phyloP scores from a whole-genome alignment of 1,284 basidiomycete genomes.

The Naganishia sp. region DNA sequence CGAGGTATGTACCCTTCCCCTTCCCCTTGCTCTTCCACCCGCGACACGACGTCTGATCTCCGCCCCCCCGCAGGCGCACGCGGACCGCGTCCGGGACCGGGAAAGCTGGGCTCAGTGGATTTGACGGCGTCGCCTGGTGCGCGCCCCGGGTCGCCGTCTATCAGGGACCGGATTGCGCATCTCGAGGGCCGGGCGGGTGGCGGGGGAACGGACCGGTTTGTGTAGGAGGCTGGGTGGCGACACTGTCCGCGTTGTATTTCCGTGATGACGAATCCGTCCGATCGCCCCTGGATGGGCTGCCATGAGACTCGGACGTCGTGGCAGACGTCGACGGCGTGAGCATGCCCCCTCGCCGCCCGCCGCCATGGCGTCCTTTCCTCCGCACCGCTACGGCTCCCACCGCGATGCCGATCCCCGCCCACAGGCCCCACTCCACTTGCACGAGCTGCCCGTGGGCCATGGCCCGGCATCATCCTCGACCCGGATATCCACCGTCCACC shows the following conservation, averaged over 20 bases:
- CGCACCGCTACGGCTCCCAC: constrained; percentile 3
- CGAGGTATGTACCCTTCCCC: constrained; percentile 25
- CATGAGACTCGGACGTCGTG: no score
- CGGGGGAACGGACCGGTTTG: constrained; percentile 13
- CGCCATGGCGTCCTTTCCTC: neutral
- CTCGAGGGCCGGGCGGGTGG: constrained; percentile 23
- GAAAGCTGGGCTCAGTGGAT: constrained; percentile 14
- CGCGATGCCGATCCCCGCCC: constrained; percentile 7
- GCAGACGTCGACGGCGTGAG: no score
- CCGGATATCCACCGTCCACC: constrained; percentile 4
- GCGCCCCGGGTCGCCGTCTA: constrained; percentile 25
- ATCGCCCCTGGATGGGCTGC: neutral
- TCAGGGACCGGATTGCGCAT: constrained; percentile 34
- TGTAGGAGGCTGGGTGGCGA: neutral
- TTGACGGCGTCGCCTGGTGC: constrained; percentile 4
- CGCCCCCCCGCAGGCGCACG: constrained; percentile 7
- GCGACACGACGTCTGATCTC: neutral
- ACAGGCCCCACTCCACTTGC: constrained; percentile 28
- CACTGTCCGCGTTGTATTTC: neutral
- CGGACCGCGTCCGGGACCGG: constrained; percentile 27
- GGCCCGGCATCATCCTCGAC: constrained; percentile 23
- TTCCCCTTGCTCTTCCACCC: neutral
- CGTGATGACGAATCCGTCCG: constrained; percentile 21
- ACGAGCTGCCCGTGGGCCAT: constrained; percentile 25
- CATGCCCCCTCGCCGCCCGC: neutral